phyloP scores from a whole-genome alignment of 345 rosid species.

The Rhodamnia rubescens region DNA sequence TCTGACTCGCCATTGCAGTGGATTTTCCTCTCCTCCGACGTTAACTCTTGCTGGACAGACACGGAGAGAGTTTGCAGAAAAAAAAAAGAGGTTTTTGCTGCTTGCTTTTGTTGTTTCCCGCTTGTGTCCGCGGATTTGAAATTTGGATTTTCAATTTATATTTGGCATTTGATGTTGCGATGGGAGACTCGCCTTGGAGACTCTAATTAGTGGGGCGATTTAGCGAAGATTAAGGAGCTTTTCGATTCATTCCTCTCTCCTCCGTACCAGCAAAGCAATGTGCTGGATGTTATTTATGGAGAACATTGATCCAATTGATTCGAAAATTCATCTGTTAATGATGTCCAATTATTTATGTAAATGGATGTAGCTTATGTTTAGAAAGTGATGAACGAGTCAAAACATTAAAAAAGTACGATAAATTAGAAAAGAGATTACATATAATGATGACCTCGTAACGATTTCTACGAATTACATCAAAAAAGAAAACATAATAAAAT shows the following conservation, averaged over 20 bases:
- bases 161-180: not conserved
- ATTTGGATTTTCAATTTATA: not conserved
- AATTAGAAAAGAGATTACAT: not conserved
- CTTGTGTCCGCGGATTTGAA: not conserved
- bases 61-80: too few relatives aligned
- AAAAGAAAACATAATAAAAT: not conserved
- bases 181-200: too few relatives aligned
- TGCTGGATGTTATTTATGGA: not conserved
- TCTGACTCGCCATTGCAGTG: constrained; percentile 24
- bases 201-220: not conserved
- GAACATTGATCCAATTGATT: not conserved
- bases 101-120: not conserved
- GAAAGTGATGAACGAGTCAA: not conserved
- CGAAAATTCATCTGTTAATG: not conserved
- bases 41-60: too few relatives aligned
- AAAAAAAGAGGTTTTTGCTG: too few relatives aligned
- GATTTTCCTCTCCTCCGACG: too few relatives aligned
- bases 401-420: not conserved
- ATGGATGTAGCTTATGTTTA: not conserved
- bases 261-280: accelerated
- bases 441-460: not conserved
- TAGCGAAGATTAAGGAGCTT: not conserved
- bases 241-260: too few relatives aligned
- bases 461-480: not conserved
- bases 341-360: not conserved